Evolutionary conservation across 2,329 filamentous ascomycete genomes (phyloP), one percentile per base, ranked within the genome.

Genomic region (Aspergillus sp.): DNA sequence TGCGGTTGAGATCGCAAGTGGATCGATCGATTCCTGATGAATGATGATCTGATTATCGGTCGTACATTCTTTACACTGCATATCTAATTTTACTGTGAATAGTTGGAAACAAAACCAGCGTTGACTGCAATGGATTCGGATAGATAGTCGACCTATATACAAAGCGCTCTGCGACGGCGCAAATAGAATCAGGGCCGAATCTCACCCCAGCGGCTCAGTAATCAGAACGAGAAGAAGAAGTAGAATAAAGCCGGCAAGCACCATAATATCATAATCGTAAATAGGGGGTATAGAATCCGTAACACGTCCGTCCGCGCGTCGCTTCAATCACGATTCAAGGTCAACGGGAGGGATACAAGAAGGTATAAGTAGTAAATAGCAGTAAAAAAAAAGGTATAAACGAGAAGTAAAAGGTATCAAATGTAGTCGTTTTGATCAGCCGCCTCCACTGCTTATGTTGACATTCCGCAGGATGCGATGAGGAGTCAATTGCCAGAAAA

Each of bases 261-360:
- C 63, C 69, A 64, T 73, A 63, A 70, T 70, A 65, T 73, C 70
- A 57, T 74, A 62, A 66, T 63, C 56, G 46, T 65, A 54, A 71
- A 64, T 67, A 56, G 57, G 68, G 70, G 69, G 68, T 72, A 72
- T 73, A 70, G 62, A 64, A 64, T 62, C 48, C 63, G 62, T 66
- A 65, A 60, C 61, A 62, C 60, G 57, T 60, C 41, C 58, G 46
- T 56, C 53, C 46, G 33, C 40, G 43, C 44, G 11, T 9, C n/a
- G n/a, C 39, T 56, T 21, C 35, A 54, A 59, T 43, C 39, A 41
- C n/a, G 31, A 21, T 59, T 49, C 21, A 55, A 40, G 56, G 24
- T 39, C 40, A 39, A 33, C 39, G 44, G 46, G 45, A 54, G 54
- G 47, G 56, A 59, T 43, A 52, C 39, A 65, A 66, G 58, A 50